Conservation (phyloP, 169 alveolate genomes). For the Plasmodium cynomolgi region DNA sequence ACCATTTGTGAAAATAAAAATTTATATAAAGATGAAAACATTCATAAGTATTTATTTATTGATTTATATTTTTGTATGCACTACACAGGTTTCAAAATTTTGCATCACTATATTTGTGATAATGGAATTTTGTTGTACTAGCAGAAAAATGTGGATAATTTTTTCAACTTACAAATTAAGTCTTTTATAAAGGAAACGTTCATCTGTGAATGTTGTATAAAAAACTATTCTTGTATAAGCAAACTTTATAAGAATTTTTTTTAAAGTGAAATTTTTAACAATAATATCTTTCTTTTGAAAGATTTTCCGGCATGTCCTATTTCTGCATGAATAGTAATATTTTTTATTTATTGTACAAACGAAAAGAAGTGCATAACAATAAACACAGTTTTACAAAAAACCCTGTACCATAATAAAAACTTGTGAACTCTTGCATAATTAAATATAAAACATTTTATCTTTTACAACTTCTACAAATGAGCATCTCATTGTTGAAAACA, state of each 20-base stretch:
- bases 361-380: neutral
- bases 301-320: neutral
- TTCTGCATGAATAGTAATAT: neutral
- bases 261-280: neutral
- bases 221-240: neutral
- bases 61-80: neutral
- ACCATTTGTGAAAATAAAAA: neutral
- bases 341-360: neutral
- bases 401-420: neutral
- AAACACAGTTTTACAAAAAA: neutral
- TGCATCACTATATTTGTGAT: neutral
- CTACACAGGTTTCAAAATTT: neutral
- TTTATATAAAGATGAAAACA: neutral
- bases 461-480: neutral
- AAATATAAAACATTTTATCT: neutral
- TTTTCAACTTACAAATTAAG: conserved; percentile 3
- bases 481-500: neutral
- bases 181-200: neutral
- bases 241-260: neutral
- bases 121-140: neutral
- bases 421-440: neutral
- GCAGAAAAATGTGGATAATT: neutral
- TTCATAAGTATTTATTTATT: neutral
- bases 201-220: neutral
- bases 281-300: neutral